These are phyloP conservation scores for Salix arbutifolia DNA, from an alignment of 345 rosid genomes.

Conservation along the genomic window DNA sequence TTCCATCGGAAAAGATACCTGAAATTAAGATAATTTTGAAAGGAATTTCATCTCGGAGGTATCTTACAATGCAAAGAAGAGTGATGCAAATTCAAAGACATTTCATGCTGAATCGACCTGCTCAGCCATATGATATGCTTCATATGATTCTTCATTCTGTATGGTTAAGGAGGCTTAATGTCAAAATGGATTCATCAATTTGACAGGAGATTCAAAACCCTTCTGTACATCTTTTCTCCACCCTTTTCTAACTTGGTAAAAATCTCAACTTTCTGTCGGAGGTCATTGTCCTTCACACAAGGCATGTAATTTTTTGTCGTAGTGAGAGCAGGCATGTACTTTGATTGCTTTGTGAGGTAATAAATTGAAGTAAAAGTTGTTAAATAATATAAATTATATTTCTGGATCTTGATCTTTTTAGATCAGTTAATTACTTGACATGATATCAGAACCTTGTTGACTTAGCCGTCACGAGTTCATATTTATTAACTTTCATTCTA, in stretches of 20 bases:
- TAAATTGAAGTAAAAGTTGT: too few species aligned
- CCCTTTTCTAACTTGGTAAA: neutral
- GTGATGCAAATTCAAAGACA: constrained; percentile 46
- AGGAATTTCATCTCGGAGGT: constrained; percentile 25
- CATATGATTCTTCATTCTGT: constrained; percentile 66
- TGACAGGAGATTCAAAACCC: neutral
- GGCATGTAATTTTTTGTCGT: neutral
- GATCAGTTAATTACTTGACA: too few species aligned
- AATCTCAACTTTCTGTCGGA: neutral
- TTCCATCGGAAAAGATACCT: constrained; percentile 35
- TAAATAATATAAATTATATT: too few species aligned
- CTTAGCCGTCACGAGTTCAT: too few species aligned
- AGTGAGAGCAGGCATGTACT: too few species aligned
- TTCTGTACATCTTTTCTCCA: too few species aligned
- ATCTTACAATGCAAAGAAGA: constrained; percentile 34
- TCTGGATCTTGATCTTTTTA: too few species aligned
- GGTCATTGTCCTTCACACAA: neutral
- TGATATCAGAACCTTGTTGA: too few species aligned
- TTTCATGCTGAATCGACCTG: constrained; percentile 49
- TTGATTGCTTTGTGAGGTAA: too few species aligned
- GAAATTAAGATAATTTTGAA: constrained; percentile 47
- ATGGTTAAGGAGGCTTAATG: constrained; percentile 64
- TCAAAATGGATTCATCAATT: constrained; percentile 11
- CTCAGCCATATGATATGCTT: constrained; percentile 55
- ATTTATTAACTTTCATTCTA: too few species aligned